Evolutionary conservation across 2,329 filamentous ascomycete genomes (phyloP).

Genomic region (Colletotrichum tamarilloi): DNA sequence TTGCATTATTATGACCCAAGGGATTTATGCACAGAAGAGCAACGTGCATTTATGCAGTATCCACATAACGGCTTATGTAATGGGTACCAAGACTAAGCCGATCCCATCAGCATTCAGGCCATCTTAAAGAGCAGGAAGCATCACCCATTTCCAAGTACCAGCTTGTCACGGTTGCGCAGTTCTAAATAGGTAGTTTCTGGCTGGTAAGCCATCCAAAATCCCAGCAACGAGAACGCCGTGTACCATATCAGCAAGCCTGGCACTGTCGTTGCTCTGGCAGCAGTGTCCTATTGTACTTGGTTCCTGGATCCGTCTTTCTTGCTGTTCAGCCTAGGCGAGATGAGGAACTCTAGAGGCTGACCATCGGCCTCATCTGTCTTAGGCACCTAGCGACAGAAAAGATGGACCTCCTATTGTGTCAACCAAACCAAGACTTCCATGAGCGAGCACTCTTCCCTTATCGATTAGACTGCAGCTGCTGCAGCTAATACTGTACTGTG

Average conservation of each 20-base stretch:
- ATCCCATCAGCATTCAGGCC: background rate
- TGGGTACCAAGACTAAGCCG: background rate
- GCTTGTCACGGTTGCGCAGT: no score
- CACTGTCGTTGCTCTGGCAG: conserved; percentile 17
- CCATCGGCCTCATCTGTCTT: background rate
- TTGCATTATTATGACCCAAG: background rate
- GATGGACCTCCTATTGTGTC: no score
- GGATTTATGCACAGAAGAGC: background rate
- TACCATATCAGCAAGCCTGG: background rate
- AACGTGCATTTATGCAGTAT: background rate
- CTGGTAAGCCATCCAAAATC: background rate
- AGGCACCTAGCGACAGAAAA: no score
- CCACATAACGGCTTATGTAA: background rate
- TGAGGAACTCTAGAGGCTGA: background rate
- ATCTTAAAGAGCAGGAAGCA: background rate
- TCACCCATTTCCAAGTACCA: no score
- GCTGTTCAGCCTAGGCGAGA: background rate
- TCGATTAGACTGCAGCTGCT: background rate
- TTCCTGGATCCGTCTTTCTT: background rate
- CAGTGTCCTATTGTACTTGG: background rate
- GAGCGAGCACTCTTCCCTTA: background rate
- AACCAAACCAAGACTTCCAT: no score
- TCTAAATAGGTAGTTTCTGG: background rate
- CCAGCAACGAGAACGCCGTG: background rate
- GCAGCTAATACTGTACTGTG: background rate